phyloP scores from a whole-genome alignment of 202 grass and related monocot species.

The Musa balbisiana region DNA sequence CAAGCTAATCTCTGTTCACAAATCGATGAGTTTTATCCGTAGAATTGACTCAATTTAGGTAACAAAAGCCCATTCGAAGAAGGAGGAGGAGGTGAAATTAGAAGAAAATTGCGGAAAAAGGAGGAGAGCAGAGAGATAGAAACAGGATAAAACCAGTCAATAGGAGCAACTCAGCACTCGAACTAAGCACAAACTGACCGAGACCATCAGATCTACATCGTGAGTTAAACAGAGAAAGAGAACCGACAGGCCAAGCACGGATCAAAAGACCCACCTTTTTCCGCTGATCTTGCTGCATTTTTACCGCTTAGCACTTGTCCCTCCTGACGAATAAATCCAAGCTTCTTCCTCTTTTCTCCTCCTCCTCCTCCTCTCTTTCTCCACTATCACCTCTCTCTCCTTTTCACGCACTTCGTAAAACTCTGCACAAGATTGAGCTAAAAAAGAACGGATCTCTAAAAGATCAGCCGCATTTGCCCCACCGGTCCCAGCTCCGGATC shows the following conservation, averaged over 20 bases:
- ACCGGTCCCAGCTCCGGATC: slow-evolving; percentile 7
- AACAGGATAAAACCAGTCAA: too few relatives aligned
- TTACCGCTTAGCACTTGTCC: slow-evolving; percentile 4
- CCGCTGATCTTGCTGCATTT: slow-evolving; percentile 40
- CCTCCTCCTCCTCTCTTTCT: background rate
- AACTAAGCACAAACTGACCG: background rate
- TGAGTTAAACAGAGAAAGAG: background rate
- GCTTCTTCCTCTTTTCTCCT: background rate
- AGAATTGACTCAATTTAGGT: background rate
- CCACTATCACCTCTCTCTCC: background rate
- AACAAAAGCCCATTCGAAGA: background rate
- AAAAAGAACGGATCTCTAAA: slow-evolving; percentile 9
- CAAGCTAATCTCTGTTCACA: too few relatives aligned
- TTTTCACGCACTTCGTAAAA: background rate
- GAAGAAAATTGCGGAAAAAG: background rate
- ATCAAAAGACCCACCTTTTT: slow-evolving; percentile 32
- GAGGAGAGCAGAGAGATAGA: background rate
- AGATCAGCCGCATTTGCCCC: slow-evolving; percentile 29
- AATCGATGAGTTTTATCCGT: background rate
- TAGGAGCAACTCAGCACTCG: background rate
- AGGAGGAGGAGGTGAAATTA: background rate
- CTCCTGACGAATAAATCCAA: background rate
- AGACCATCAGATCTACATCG: slow-evolving; percentile 5
- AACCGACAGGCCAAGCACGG: slow-evolving; percentile 4
- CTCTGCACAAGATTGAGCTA: slow-evolving; percentile 6